Percentiles rank a stretch among this genome's conserved stretches.
These are phyloP conservation scores for Kluyveromyces dobzhanskii DNA, from an alignment of 805 yeast genomes.

Conservation along the genomic window DNA sequence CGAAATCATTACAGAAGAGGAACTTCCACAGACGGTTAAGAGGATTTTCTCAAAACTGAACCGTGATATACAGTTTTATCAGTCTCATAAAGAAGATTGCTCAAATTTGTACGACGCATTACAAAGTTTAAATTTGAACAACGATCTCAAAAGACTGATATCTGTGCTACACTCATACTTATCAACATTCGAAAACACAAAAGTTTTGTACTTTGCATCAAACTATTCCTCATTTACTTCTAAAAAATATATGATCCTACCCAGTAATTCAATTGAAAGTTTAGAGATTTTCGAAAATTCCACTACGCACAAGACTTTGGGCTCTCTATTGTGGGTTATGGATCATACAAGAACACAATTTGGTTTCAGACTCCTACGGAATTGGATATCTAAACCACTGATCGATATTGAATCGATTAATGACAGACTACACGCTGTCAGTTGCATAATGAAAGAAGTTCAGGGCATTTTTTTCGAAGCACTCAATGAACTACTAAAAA, in stretches of 20 bases:
- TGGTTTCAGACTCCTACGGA: conserved; percentile 57
- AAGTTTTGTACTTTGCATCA: conserved; percentile 42
- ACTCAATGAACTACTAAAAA: conserved; percentile 27
- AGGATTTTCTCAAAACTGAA: conserved; percentile 29
- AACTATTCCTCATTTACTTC: conserved; percentile 43
- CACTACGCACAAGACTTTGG: conserved; percentile 47
- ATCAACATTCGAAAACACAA: conserved; percentile 51
- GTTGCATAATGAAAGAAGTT: conserved; percentile 33
- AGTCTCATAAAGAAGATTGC: conserved; percentile 10
- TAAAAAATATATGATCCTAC: conserved; percentile 41
- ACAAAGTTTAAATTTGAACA: conserved; percentile 22
- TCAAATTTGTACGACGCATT: conserved; percentile 11
- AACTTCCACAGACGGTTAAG: conserved; percentile 25
- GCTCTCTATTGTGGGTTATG: conserved; percentile 71
- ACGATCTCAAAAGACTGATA: conserved; percentile 23
- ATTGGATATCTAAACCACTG: conserved; percentile 76
- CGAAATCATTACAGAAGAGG: conserved; percentile 44
- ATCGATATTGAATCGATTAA: conserved; percentile 44
- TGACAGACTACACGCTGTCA: conserved; percentile 56
- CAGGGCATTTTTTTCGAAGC: conserved; percentile 34
- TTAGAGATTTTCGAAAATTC: conserved; percentile 68
- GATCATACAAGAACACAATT: conserved; percentile 74
- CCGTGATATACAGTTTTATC: conserved; percentile 17
- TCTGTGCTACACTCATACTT: conserved; percentile 46
- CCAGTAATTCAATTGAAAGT: conserved; percentile 57